Conservation (phyloP, 2,329 filamentous ascomycete species). For the Lecanicillium sp. region DNA sequence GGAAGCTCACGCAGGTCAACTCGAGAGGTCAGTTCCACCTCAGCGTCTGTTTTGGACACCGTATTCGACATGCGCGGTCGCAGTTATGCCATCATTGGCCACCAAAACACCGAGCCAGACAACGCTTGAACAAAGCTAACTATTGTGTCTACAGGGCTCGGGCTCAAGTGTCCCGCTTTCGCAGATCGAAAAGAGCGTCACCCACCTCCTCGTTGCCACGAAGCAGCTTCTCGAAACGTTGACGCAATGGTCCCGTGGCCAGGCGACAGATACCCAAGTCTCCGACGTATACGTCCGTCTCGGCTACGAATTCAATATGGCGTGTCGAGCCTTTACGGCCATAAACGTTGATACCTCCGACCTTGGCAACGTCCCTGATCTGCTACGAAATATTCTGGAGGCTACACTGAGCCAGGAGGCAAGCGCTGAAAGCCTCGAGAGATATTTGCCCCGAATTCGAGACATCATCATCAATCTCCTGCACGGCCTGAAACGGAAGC, state of each 20-base stretch:
- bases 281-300: constrained; percentile 97
- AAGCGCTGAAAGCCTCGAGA: constrained; percentile 85
- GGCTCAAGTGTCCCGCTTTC: constrained; percentile 71
- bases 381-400: constrained; percentile 83
- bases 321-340: constrained; percentile 89
- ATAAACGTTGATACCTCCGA: constrained; percentile 95
- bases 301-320: constrained; percentile 99
- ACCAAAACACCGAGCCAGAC: too few species aligned
- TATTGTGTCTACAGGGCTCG: constrained; percentile 27
- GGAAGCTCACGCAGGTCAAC: constrained; percentile 4
- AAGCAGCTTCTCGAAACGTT: constrained; percentile 96
- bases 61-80: too few species aligned
- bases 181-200: constrained; percentile 98
- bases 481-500: constrained; percentile 93
- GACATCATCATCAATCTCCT: constrained; percentile 98
- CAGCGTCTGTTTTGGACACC: too few species aligned
- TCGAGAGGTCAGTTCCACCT: constrained; percentile 4
- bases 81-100: too few species aligned
- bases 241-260: constrained; percentile 92
- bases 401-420: constrained; percentile 95
- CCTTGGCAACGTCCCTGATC: constrained; percentile 88
- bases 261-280: constrained; percentile 87
- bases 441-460: constrained; percentile 86
- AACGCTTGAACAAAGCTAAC: too few species aligned
- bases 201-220: constrained; percentile 91